These are phyloP conservation scores for Yamadazyma spencermartinsiae DNA, from an alignment of 1,139 yeast species.

Conservation along the genomic window DNA sequence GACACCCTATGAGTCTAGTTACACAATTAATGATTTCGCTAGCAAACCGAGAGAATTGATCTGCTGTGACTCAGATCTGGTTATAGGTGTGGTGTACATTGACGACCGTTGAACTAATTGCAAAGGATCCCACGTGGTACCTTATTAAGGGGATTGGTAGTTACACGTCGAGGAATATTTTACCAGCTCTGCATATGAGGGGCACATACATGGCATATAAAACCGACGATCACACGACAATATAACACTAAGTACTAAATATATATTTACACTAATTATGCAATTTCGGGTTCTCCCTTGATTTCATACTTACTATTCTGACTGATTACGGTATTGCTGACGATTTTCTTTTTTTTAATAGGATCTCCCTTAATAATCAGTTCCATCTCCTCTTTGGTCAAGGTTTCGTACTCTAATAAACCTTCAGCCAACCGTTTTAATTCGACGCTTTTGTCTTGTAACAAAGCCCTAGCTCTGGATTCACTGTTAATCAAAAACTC, in stretches of 20 bases:
- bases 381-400: constrained; percentile 89
- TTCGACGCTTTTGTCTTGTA: constrained; percentile 65
- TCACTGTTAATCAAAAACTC: constrained; percentile 73
- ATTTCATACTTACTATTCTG: constrained; percentile 12
- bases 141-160: no score
- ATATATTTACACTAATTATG: background rate
- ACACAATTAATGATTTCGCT: no score
- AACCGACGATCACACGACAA: no score
- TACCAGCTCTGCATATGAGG: no score
- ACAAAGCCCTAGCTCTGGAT: constrained; percentile 69
- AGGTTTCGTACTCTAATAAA: constrained; percentile 89
- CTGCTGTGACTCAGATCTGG: no score
- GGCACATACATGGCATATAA: no score
- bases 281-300: constrained; percentile 9
- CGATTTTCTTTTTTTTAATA: constrained; percentile 62
- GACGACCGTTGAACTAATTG: no score
- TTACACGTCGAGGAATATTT: no score
- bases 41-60: no score
- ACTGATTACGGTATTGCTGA: constrained; percentile 79
- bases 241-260: background rate
- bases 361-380: constrained; percentile 77
- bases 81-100: no score
- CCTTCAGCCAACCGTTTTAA: constrained; percentile 90
- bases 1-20: background rate
- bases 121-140: no score